These are phyloP conservation scores for Jaapia argillacea DNA, from an alignment of 768 basidiomycete genomes.

Conservation along the genomic window DNA sequence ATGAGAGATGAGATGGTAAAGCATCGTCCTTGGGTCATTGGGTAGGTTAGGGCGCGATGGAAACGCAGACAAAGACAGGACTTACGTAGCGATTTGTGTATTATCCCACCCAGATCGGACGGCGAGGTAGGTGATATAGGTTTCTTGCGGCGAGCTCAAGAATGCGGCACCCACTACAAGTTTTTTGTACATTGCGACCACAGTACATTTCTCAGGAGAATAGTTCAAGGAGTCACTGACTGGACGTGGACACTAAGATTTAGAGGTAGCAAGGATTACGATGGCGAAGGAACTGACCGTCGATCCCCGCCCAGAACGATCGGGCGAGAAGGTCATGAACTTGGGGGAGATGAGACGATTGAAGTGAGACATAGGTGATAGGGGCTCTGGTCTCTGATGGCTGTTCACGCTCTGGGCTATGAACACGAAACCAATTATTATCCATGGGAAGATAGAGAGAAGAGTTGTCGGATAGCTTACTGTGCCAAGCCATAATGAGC, in stretches of 20 bases:
- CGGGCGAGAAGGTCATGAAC: conserved; percentile 61
- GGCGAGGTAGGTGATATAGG: conserved; percentile 76
- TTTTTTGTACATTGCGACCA: conserved; percentile 62
- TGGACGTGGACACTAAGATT: conserved; percentile 17
- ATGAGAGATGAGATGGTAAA: conserved; percentile 62
- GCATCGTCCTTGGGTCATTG: conserved; percentile 76
- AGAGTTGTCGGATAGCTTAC: too few species aligned
- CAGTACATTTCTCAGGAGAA: conserved; percentile 60
- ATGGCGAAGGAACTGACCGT: conserved; percentile 33
- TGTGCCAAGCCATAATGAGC: conserved; percentile 53
- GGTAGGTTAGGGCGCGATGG: too few species aligned
- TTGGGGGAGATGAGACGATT: conserved; percentile 49
- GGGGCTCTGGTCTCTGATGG: conserved; percentile 34
- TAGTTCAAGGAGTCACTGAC: conserved; percentile 65
- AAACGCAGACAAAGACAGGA: conserved; percentile 5
- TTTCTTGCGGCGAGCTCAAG: conserved; percentile 68
- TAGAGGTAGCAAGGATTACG: background rate
- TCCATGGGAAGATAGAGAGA: background rate
- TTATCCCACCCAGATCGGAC: conserved; percentile 79
- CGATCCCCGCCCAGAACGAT: conserved; percentile 70
- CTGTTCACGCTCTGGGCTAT: conserved; percentile 46
- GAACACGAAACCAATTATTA: conserved; percentile 3
- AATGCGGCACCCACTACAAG: conserved; percentile 71
- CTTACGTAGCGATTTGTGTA: conserved; percentile 65
- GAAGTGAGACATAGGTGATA: conserved; percentile 55